Evolutionary conservation across 202 grass and related monocot species (phyloP).

Genomic region (Musa balbisiana): DNA sequence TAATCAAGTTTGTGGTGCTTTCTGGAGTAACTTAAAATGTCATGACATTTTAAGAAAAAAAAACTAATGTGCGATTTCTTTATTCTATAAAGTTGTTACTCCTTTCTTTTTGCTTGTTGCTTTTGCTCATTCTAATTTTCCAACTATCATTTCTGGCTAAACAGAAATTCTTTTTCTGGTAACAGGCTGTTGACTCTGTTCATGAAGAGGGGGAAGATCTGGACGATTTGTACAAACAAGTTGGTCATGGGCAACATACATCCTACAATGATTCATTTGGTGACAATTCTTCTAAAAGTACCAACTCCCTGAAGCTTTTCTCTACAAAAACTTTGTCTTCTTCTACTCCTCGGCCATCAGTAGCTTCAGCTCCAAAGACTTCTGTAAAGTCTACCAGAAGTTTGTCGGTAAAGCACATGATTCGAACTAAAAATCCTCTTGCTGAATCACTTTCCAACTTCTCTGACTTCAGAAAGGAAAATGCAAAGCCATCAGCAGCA

Average conservation of each 20-base stretch:
- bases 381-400: constrained; percentile 10
- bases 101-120: too few species aligned
- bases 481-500: constrained; percentile 28
- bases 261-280: constrained; percentile 47
- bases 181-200: constrained; percentile 49
- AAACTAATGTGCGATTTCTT: too few species aligned
- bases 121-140: background rate
- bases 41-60: too few species aligned
- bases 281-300: constrained; percentile 28
- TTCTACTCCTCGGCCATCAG: constrained; percentile 10
- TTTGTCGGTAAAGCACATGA: constrained; percentile 25
- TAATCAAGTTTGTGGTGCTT: too few species aligned
- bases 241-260: constrained; percentile 25
- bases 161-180: constrained; percentile 24
- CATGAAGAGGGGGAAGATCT: constrained; percentile 52
- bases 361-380: constrained; percentile 17
- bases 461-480: constrained; percentile 45
- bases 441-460: constrained; percentile 28
- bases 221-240: constrained; percentile 7
- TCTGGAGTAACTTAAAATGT: too few species aligned
- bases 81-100: too few species aligned
- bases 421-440: constrained; percentile 20
- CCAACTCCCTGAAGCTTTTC: constrained; percentile 20
- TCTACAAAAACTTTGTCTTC: constrained; percentile 19
- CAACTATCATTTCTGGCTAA: background rate